A percentile compares a stretch with the other conserved stretches of the same genome.
phyloP scores from a whole-genome alignment of 352 stramenopile genomes.

The Thalassiosira hispida region DNA sequence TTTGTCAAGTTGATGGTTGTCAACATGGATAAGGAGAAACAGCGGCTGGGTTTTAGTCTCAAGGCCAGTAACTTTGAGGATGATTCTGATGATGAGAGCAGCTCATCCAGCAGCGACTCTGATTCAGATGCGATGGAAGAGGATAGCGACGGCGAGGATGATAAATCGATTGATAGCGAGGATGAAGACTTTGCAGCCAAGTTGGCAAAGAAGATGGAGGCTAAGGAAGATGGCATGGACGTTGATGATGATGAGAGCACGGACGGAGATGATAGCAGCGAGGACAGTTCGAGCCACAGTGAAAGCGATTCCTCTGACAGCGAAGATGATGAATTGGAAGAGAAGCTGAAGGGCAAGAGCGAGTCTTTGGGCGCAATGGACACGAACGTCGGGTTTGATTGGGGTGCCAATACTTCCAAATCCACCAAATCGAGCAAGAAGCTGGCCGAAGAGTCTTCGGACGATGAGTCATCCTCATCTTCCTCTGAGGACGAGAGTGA shows the following conservation, averaged over 20 bases:
- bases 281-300: slow-evolving; percentile 66
- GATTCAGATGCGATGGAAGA: slow-evolving; percentile 51
- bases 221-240: slow-evolving; percentile 37
- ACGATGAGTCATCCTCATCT: slow-evolving; percentile 57
- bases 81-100: slow-evolving; percentile 87
- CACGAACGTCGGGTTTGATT: slow-evolving; percentile 85
- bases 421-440: slow-evolving; percentile 29
- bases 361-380: slow-evolving; percentile 59
- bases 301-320: slow-evolving; percentile 62
- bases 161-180: slow-evolving; percentile 76
- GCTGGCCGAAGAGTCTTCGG: slow-evolving; percentile 49
- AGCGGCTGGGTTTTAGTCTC: slow-evolving; percentile 92
- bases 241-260: slow-evolving; percentile 25
- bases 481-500: slow-evolving; percentile 73
- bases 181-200: slow-evolving; percentile 82
- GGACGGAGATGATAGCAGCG: slow-evolving; percentile 43
- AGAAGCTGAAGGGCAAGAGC: slow-evolving; percentile 47
- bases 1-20: slow-evolving; percentile 96
- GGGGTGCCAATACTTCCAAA: slow-evolving; percentile 46
- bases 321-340: slow-evolving; percentile 84
- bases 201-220: slow-evolving; percentile 69
- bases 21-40: slow-evolving; percentile 89
- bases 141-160: slow-evolving; percentile 70
- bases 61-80: slow-evolving; percentile 96
- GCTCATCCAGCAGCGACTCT: slow-evolving; percentile 56